Percentiles rank a stretch among this genome's conserved stretches.
These are phyloP conservation scores for Prunus fruticosa DNA, from an alignment of 306 rosid genomes.

Conservation along the genomic window DNA sequence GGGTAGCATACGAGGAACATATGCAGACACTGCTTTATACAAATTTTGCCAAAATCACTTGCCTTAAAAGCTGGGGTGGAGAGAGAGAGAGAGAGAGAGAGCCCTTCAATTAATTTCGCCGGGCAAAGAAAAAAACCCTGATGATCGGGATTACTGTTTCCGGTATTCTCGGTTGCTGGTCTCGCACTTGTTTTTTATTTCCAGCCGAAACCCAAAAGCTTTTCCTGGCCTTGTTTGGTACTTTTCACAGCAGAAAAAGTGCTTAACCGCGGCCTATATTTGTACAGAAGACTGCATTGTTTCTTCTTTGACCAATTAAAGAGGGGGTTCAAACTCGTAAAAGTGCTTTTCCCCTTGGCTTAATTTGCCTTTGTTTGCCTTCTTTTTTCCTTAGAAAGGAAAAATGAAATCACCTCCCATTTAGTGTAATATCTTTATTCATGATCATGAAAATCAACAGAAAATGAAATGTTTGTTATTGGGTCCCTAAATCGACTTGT, in stretches of 20 bases:
- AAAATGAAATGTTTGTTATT: too few species aligned
- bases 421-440: not conserved
- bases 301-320: not conserved
- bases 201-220: not conserved
- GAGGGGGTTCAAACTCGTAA: not conserved
- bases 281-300: not conserved
- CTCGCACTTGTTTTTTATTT: slow-evolving; percentile 7
- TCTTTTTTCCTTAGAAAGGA: not conserved
- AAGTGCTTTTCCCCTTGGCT: not conserved
- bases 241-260: not conserved
- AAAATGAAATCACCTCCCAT: too few species aligned
- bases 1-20: slow-evolving; percentile 10
- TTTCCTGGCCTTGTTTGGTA: slow-evolving; percentile 7
- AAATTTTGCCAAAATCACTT: slow-evolving; percentile 31
- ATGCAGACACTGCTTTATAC: slow-evolving; percentile 40
- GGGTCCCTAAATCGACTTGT: too few species aligned
- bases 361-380: not conserved
- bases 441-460: too few species aligned
- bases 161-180: slow-evolving; percentile 41
- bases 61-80: slow-evolving; percentile 24
- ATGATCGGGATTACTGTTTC: slow-evolving; percentile 38
- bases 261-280: not conserved
- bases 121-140: slow-evolving; percentile 11
- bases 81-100: not conserved
- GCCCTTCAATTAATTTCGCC: not conserved